Conservation (phyloP, 2,329 filamentous ascomycete genomes). For the Colletotrichum viniferum region DNA sequence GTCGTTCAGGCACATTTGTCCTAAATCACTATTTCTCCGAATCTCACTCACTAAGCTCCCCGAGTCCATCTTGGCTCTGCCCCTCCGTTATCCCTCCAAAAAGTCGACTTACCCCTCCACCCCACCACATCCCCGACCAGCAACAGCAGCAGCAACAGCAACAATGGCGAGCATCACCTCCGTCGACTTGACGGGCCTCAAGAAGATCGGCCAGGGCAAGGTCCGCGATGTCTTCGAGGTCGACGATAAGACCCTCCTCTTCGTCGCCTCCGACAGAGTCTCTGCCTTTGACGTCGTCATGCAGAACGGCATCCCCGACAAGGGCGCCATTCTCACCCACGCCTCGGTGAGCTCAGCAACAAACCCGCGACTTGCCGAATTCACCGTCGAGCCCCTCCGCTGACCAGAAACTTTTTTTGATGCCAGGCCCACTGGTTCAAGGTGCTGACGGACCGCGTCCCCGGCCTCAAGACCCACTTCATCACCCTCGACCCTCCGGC, state of each 20-base stretch:
- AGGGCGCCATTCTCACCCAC: conserved; percentile 56
- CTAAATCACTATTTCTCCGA: neutral
- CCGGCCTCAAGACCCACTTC: conserved; percentile 57
- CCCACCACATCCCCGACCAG: neutral
- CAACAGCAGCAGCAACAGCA: neutral
- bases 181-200: conserved; percentile 19
- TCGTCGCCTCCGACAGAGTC: conserved; percentile 87
- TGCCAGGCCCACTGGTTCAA: conserved; percentile 56
- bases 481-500: conserved; percentile 47
- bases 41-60: neutral
- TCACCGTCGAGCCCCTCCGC: neutral
- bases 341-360: conserved; percentile 28
- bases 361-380: neutral
- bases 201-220: conserved; percentile 55
- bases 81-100: neutral
- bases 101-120: conserved; percentile 8
- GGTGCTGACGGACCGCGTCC: conserved; percentile 48
- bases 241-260: conserved; percentile 73
- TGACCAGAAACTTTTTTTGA: neutral
- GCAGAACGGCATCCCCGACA: conserved; percentile 66
- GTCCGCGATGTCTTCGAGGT: conserved; percentile 83
- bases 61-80: neutral
- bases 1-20: neutral
- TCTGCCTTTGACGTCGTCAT: conserved; percentile 95
- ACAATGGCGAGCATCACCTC: conserved; percentile 19